Conservation (phyloP, 1,139 yeast genomes). For the Candida gigantensis region DNA sequence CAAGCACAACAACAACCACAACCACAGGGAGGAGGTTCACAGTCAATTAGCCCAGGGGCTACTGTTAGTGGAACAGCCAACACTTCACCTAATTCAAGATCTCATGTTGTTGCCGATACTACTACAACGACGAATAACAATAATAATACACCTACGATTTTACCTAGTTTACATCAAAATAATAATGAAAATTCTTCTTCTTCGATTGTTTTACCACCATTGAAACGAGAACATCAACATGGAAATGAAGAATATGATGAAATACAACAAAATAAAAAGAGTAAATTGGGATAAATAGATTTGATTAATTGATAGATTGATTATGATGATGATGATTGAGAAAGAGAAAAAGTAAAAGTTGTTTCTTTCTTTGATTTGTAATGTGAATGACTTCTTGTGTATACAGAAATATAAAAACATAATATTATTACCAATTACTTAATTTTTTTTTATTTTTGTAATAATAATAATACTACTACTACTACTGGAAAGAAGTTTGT, state of each 20-base stretch:
- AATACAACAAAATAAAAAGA: background rate
- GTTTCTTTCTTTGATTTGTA: no score
- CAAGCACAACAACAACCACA: constrained; percentile 5
- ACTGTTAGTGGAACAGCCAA: background rate
- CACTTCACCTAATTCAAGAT: constrained; percentile 1
- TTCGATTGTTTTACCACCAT: constrained; percentile 20
- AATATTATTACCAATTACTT: no score
- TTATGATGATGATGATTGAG: no score
- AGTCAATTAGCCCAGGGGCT: background rate
- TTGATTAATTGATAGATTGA: no score
- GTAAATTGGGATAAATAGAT: constrained; percentile 2
- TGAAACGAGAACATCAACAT: constrained; percentile 28
- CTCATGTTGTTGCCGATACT: background rate
- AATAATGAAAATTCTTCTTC: no score
- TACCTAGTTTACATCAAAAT: background rate
- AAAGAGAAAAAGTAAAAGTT: background rate
- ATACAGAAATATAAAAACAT: no score
- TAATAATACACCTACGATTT: no score
- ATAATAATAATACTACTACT: no score
- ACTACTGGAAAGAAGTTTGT: background rate
- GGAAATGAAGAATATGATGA: constrained; percentile 3
- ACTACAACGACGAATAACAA: background rate
- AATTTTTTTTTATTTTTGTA: no score
- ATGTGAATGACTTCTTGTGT: no score
- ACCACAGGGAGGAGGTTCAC: constrained; percentile 6